These are phyloP conservation scores for Tylopilus sp. DNA, from an alignment of 1,284 basidiomycete genomes.

Conservation along the genomic window DNA sequence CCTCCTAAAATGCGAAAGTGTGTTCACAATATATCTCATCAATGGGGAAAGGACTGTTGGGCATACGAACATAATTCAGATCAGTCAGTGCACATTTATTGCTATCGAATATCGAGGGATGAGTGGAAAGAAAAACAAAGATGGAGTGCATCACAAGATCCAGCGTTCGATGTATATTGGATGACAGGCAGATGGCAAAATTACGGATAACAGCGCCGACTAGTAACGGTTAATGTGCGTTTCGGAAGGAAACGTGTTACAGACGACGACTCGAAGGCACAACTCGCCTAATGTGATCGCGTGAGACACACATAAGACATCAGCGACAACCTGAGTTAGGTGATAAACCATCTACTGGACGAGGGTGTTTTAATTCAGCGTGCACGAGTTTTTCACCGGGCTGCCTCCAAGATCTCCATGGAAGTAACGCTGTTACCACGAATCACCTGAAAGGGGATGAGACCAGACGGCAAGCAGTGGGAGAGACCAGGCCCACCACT, in stretches of 20 bases:
- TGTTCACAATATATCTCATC: neutral
- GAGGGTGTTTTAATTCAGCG: slow-evolving; percentile 2
- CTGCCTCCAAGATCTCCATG: slow-evolving; percentile 78
- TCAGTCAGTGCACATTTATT: no score
- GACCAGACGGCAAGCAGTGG: neutral
- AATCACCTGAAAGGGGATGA: slow-evolving; percentile 63
- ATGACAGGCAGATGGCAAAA: neutral
- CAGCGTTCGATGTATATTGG: neutral
- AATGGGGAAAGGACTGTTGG: neutral
- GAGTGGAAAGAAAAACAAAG: neutral
- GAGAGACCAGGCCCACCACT: slow-evolving; percentile 58
- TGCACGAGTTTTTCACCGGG: slow-evolving; percentile 35
- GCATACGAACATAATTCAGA: neutral
- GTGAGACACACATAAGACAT: slow-evolving; percentile 2
- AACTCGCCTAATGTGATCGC: slow-evolving; percentile 7
- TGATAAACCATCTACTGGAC: slow-evolving; percentile 12
- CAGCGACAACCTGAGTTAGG: slow-evolving; percentile 4
- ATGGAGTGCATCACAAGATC: neutral
- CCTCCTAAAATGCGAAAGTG: slow-evolving; percentile 16
- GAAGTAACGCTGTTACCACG: slow-evolving; percentile 93
- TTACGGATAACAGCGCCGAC: slow-evolving; percentile 4
- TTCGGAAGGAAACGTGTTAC: neutral
- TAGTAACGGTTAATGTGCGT: neutral
- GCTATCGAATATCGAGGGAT: no score
- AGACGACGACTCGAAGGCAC: neutral